Conservation (phyloP, 2,329 filamentous ascomycete genomes). For the Trichophyton mentagrophytes region DNA sequence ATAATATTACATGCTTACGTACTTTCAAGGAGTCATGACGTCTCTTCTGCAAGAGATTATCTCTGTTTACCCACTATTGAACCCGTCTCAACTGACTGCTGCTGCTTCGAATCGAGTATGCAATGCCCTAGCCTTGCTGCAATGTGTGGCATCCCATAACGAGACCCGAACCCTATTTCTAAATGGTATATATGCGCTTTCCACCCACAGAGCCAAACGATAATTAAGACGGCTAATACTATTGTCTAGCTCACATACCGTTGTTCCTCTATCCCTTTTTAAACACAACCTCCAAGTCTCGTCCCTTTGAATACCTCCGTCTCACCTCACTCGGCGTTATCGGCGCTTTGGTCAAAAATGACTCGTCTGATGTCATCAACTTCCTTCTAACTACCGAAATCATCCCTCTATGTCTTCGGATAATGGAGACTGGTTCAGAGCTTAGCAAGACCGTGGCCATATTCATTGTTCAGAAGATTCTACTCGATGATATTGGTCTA, state of each 20-base stretch:
- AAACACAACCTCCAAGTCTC: slow-evolving; percentile 95
- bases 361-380: slow-evolving; percentile 97
- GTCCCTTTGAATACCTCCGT: slow-evolving; percentile 93
- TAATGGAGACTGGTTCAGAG: slow-evolving; percentile 98
- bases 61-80: slow-evolving; percentile 91
- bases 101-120: slow-evolving; percentile 96
- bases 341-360: slow-evolving; percentile 94
- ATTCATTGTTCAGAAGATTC: slow-evolving; percentile 98
- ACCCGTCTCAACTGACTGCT: slow-evolving; percentile 90
- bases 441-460: slow-evolving; percentile 98
- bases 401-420: slow-evolving; percentile 89
- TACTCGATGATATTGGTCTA: slow-evolving; percentile 89
- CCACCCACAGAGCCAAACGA: neutral
- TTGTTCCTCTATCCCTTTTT: slow-evolving; percentile 96
- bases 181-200: slow-evolving; percentile 48
- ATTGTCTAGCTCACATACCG: slow-evolving; percentile 69
- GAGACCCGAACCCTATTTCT: slow-evolving; percentile 89
- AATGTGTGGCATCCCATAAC: slow-evolving; percentile 95
- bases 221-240: neutral
- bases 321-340: slow-evolving; percentile 94
- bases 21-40: slow-evolving; percentile 75
- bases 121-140: slow-evolving; percentile 86
- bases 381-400: slow-evolving; percentile 97
- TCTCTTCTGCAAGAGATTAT: slow-evolving; percentile 96
- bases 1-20: slow-evolving; percentile 3